Percentiles rank a stretch among this genome's conserved stretches.
Conservation (phyloP, 441 rosid genomes). For the Theobroma grandiflorum region DNA sequence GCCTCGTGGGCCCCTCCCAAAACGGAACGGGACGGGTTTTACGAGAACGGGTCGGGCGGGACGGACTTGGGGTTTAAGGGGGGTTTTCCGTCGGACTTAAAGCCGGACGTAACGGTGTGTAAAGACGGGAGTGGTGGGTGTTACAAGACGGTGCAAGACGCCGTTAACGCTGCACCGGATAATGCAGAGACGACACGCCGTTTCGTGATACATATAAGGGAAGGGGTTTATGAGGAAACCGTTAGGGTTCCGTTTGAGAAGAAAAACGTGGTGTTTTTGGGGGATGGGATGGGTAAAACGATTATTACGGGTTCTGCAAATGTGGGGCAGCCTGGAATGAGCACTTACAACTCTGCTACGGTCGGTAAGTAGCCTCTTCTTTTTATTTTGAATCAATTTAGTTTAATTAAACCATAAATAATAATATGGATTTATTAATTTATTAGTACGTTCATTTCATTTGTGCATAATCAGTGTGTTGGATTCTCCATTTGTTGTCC, state of each 20-base stretch:
- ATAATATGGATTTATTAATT: too few relatives aligned
- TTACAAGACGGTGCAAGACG: conserved; percentile 77
- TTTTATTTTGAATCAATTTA: background rate
- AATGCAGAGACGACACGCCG: conserved; percentile 37
- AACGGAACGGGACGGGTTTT: conserved; percentile 83
- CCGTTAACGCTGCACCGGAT: conserved; percentile 76
- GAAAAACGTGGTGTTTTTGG: conserved; percentile 80
- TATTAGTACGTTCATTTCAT: too few relatives aligned
- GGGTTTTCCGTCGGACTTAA: conserved; percentile 56
- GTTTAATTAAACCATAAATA: too few relatives aligned
- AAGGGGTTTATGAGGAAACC: conserved; percentile 82
- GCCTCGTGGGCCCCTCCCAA: conserved; percentile 61
- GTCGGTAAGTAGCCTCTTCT: conserved; percentile 58
- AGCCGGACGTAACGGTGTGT: conserved; percentile 72
- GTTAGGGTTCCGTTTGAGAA: conserved; percentile 80
- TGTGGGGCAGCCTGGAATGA: conserved; percentile 66
- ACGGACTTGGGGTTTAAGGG: conserved; percentile 34
- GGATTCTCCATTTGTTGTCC: too few relatives aligned
- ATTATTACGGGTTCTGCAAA: conserved; percentile 74
- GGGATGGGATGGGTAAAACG: conserved; percentile 90
- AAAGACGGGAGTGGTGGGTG: conserved; percentile 48
- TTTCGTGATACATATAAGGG: conserved; percentile 73
- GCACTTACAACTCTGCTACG: conserved; percentile 78
- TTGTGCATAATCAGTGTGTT: too few relatives aligned
- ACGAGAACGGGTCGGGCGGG: conserved; percentile 53